Percentiles rank a stretch among this genome's conserved stretches.
These are phyloP conservation scores for Camellia japonica DNA, from an alignment of 148 eudicot genomes.

Conservation along the genomic window DNA sequence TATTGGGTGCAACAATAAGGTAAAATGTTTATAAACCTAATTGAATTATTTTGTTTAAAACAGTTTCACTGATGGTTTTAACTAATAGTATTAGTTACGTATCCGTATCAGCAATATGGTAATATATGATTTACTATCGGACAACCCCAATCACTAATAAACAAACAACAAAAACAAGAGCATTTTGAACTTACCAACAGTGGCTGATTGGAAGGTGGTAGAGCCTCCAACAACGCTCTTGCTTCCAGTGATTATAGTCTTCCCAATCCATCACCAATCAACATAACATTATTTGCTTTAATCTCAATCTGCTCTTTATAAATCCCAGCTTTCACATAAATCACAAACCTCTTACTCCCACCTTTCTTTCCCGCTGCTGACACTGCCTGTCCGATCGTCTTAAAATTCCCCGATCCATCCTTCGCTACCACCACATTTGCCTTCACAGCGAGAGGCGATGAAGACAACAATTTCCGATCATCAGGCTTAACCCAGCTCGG, in stretches of 20 bases:
- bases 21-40: too few species aligned
- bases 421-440: constrained; percentile 67
- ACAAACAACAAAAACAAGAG: neutral
- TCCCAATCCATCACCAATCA: constrained; percentile 78
- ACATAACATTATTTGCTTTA: constrained; percentile 46
- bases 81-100: too few species aligned
- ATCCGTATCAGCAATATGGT: too few species aligned
- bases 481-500: constrained; percentile 52
- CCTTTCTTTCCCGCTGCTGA: constrained; percentile 42
- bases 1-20: too few species aligned
- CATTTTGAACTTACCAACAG: constrained; percentile 60
- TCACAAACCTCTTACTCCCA: constrained; percentile 52
- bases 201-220: constrained; percentile 67
- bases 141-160: too few species aligned
- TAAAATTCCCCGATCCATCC: constrained; percentile 72
- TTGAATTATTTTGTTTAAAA: too few species aligned
- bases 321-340: constrained; percentile 58
- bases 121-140: too few species aligned
- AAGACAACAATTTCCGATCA: constrained; percentile 49
- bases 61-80: too few species aligned
- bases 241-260: constrained; percentile 72
- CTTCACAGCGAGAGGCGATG: constrained; percentile 17
- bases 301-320: constrained; percentile 58
- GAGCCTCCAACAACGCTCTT: constrained; percentile 72
- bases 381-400: constrained; percentile 49